phyloP scores from a whole-genome alignment of 257 asterid genomes.

The Apocynum venetum region DNA sequence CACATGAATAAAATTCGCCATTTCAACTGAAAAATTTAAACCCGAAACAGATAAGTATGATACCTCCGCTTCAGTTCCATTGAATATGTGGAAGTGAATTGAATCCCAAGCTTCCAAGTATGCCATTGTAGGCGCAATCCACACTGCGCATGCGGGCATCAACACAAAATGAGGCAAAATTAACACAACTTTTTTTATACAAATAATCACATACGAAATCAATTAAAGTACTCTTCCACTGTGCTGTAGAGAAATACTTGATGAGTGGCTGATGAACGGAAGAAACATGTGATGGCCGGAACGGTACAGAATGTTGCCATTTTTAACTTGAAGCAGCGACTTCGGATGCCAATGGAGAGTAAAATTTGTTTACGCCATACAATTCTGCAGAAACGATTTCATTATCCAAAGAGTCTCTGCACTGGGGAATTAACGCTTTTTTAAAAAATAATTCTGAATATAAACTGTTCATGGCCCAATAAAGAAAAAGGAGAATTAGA shows the following conservation, averaged over 20 bases:
- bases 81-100: constrained; percentile 27
- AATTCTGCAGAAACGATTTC: neutral
- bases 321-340: neutral
- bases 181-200: neutral
- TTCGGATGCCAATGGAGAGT: neutral
- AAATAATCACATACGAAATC: neutral
- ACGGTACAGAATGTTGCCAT: constrained; percentile 27
- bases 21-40: neutral
- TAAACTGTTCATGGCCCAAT: no score
- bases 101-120: constrained; percentile 25
- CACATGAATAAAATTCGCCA: neutral
- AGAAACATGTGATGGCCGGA: constrained; percentile 23
- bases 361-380: neutral
- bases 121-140: constrained; percentile 17
- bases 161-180: neutral
- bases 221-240: neutral
- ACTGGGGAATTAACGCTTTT: neutral
- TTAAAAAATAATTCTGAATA: no score
- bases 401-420: neutral
- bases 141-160: constrained; percentile 13
- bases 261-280: constrained; percentile 25
- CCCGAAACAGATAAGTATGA: neutral
- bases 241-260: constrained; percentile 28
- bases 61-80: constrained; percentile 50
- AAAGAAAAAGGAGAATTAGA: no score